These are phyloP conservation scores for Allantophomopsis cytisporea DNA, from an alignment of 2,329 filamentous ascomycete genomes.

Conservation along the genomic window DNA sequence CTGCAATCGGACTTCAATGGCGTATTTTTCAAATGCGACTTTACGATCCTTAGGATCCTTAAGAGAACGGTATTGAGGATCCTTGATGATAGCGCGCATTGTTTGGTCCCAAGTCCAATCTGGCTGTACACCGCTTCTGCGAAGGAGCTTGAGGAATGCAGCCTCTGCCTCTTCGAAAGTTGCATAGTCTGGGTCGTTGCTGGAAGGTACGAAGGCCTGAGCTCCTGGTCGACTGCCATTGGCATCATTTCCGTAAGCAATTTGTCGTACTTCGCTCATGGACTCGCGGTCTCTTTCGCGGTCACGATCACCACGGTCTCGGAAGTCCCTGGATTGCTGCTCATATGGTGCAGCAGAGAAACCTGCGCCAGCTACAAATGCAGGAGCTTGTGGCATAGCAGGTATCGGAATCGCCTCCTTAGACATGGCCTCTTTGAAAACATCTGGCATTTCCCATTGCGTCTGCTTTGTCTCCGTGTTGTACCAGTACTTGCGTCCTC, in stretches of 20 bases:
- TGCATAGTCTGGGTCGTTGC: constrained; percentile 64
- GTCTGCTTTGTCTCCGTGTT: constrained; percentile 86
- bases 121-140: constrained; percentile 70
- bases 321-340: constrained; percentile 5
- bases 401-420: constrained; percentile 26
- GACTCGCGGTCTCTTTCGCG: constrained; percentile 20
- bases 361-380: constrained; percentile 29
- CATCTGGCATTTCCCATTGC: constrained; percentile 87
- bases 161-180: constrained; percentile 80
- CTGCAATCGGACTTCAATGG: constrained; percentile 74
- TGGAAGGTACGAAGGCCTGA: constrained; percentile 47
- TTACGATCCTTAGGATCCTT: constrained; percentile 88
- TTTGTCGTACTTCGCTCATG: constrained; percentile 40
- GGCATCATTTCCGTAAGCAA: constrained; percentile 41
- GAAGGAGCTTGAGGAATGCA: constrained; percentile 83
- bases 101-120: constrained; percentile 92
- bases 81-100: constrained; percentile 73
- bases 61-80: constrained; percentile 84
- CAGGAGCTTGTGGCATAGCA: constrained; percentile 13
- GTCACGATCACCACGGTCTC: too few relatives aligned
- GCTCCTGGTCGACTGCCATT: constrained; percentile 22
- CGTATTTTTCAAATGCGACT: constrained; percentile 88
- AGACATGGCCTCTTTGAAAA: constrained; percentile 62
- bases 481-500: constrained; percentile 89
- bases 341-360: constrained; percentile 18